Conservation (phyloP, 768 basidiomycete species). For the Tulasnella sp. region DNA sequence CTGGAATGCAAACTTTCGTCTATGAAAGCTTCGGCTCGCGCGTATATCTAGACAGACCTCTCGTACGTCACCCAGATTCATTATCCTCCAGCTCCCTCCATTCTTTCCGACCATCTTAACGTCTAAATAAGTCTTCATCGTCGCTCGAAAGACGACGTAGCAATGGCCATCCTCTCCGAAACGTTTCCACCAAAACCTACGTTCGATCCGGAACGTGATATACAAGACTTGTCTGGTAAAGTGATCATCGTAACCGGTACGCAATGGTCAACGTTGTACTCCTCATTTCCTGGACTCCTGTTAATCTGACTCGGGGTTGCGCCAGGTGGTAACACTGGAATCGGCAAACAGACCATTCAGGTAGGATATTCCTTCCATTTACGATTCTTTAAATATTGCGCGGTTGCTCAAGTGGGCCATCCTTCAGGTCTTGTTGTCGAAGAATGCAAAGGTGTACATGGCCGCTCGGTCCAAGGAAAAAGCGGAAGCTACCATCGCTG, state of each 20-base stretch:
- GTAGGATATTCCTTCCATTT: neutral
- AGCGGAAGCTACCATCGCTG: slow-evolving; percentile 18
- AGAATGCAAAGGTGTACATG: slow-evolving; percentile 23
- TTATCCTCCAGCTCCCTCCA: neutral
- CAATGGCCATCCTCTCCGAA: neutral
- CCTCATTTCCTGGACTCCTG: neutral
- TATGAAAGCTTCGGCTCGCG: neutral
- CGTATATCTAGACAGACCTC: neutral
- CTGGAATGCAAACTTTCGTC: neutral
- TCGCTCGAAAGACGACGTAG: slow-evolving; percentile 79
- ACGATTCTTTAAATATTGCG: neutral
- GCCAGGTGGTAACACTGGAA: slow-evolving; percentile 16
- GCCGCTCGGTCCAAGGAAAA: slow-evolving; percentile 18
- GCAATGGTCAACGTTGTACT: neutral
- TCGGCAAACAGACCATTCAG: slow-evolving; percentile 12
- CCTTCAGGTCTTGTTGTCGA: slow-evolving; percentile 8
- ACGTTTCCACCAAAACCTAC: slow-evolving; percentile 2
- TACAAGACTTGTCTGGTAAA: slow-evolving; percentile 17
- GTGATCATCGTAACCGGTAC: slow-evolving; percentile 18
- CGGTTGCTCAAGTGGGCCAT: neutral
- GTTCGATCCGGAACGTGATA: slow-evolving; percentile 2
- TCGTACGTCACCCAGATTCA: neutral
- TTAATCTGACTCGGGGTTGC: neutral
- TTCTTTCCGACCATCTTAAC: neutral
- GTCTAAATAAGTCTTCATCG: slow-evolving; percentile 30